Conservation (phyloP, 257 asterid genomes). For the Striga asiatica region DNA sequence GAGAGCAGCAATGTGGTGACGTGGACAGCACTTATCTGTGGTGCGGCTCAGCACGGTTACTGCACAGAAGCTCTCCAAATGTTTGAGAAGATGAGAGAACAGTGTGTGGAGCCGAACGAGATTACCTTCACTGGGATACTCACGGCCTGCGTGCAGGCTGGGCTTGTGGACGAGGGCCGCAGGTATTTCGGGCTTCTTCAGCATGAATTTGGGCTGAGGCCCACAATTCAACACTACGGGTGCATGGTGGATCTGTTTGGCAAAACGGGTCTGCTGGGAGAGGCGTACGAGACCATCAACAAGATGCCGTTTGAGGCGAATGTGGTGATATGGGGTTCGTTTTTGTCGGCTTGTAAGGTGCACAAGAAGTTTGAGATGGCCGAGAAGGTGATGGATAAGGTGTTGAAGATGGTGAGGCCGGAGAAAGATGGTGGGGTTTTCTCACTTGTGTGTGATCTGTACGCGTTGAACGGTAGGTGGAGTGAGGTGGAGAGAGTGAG, state of each 20-base stretch:
- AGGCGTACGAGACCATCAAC: constrained; percentile 43
- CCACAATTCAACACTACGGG: constrained; percentile 54
- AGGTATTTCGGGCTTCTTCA: constrained; percentile 35
- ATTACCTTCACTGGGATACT: constrained; percentile 60
- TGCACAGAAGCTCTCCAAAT: constrained; percentile 31
- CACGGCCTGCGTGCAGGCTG: constrained; percentile 47
- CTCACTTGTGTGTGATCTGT: constrained; percentile 42
- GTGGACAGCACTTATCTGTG: constrained; percentile 59
- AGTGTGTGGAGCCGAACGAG: constrained; percentile 42
- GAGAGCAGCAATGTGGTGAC: constrained; percentile 33
- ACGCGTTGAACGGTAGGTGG: constrained; percentile 36
- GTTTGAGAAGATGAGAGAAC: constrained; percentile 44
- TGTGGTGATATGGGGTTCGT: constrained; percentile 59
- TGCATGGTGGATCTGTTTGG: constrained; percentile 69
- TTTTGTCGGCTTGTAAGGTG: constrained; percentile 48
- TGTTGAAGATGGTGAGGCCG: constrained; percentile 39
- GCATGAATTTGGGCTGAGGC: constrained; percentile 36
- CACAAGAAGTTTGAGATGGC: constrained; percentile 49
- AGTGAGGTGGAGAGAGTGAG: constrained; percentile 46
- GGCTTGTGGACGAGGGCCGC: constrained; percentile 60
- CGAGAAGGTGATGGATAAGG: constrained; percentile 39
- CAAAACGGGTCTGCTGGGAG: constrained; percentile 45
- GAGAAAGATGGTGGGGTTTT: constrained; percentile 57
- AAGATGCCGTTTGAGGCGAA: constrained; percentile 49
- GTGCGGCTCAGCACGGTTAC: constrained; percentile 41